Base-by-base conservation (phyloP, 345 rosid species). In the Nephelium lappaceum region DNA sequence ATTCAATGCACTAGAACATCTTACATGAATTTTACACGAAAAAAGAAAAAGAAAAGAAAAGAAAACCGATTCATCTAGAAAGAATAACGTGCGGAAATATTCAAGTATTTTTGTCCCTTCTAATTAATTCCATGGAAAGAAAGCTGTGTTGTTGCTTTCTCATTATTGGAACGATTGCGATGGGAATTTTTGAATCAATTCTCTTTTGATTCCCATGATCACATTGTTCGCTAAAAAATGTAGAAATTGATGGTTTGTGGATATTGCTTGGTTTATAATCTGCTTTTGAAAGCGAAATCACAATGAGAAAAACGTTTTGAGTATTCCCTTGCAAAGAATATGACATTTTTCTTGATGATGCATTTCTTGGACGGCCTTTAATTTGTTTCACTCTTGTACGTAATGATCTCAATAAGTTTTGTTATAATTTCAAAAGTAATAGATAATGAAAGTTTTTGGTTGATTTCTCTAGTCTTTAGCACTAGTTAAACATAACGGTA, bases 151-250 rank as follows among this genome's bases (percentile, higher is more conserved):
- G 72, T 62, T 43, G 14, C 78, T 71, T 80, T 57, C 74, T 73
- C 62, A 43, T 67, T 66, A 66, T 57, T 21, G 67, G 62, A 41
- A 64, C 31, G 74, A 84, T 69, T 41, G 73, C 71, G 70, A 82
- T 36, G 66, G 72, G 65, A 69, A 38, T 61, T 81, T 80, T 39
- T 63, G 87, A 88, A 86, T 88, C 81, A 53, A 72, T 84, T 79
- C 88, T 69, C 3, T 74, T 79, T 75, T 15, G 41, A 68, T 78
- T 70, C 82, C 36, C 47, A 49, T 49, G 16, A 10, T 73, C 72
- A 60, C 71, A 61, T 77, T 82, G 61, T 53, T 62, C 65, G 31
- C 55, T 71, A 71, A 68, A 63, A 63, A 53, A 67, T 8, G 0
- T 39, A 61, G 21, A 36, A 60, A 61, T 73, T 73, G 57, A 25